Base-by-base conservation (phyloP, 1,284 basidiomycete genomes). In the Austroboletus novae-zelandiae region DNA sequence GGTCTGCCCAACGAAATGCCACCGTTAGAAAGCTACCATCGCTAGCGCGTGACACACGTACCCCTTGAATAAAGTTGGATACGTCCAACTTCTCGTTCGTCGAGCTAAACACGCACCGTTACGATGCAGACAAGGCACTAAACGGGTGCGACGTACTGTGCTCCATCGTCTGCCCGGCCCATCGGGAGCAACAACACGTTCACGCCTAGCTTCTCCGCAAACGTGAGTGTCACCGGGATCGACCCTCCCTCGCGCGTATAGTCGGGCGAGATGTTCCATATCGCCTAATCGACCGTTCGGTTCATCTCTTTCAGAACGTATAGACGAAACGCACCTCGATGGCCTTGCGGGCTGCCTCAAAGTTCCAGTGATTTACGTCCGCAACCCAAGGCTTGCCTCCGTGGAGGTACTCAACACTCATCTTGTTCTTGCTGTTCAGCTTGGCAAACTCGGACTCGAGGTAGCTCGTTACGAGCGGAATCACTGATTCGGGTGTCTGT, bases 1-100 rank as follows among this genome's bases (percentile, higher is more conserved):
- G 47, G 83, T 89, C 80, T 85, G 57, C 5, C 20, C 20, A 23
- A 23, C 20, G 20, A 23, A 23, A 23, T 5, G 20, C 20, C 20
- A 23, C 20, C 5, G 20, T 23, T 5, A 23, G 20, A 23, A 23
- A 23, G 20, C 5, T 23, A 23, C 5, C 20, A 23, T 23, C 20
- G 57, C 35, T 31, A 32, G 40, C 25, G 32, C 25, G 32, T 3
- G 11, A 9, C 25, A 9, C 37, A 57, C 83, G 58, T 66, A 87
- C 89, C 58, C 94, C 94, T 69, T 93, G 79, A 61, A 98, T 90
- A 74, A 89, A 98, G 77, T 99, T 99, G 52, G 84, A 86, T 45
- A 80, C 79, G 71, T 99, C 95, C 47, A 99, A 76, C 72, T 99
- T 99, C 77, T 99, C 96, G 71, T 97, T 97, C 23, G 91, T 97